A percentile compares a stretch with the other conserved stretches of the same genome.
These are phyloP conservation scores for Talaromyces sp. DNA, from an alignment of 2,329 filamentous ascomycete genomes.

Conservation along the genomic window DNA sequence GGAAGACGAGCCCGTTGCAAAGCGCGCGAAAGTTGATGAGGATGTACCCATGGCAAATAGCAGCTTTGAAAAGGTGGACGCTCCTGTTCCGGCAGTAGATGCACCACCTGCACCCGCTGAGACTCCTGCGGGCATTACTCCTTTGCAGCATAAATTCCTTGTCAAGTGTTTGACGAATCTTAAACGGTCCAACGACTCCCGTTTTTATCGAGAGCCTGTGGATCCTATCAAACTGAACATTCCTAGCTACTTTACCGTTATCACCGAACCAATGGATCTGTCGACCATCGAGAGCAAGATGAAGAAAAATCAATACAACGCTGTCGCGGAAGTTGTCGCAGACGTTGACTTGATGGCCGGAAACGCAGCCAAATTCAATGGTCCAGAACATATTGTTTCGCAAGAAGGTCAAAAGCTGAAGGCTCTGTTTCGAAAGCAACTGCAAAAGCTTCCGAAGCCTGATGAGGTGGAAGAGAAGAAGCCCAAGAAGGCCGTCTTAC, in stretches of 20 bases:
- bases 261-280: slow-evolving; percentile 80
- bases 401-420: slow-evolving; percentile 59
- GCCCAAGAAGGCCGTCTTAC: slow-evolving; percentile 36
- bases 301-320: slow-evolving; percentile 63
- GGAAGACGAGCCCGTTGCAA: slow-evolving; percentile 61
- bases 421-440: slow-evolving; percentile 55
- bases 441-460: slow-evolving; percentile 55
- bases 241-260: slow-evolving; percentile 65
- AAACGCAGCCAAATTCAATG: slow-evolving; percentile 81
- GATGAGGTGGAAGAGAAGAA: slow-evolving; percentile 60
- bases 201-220: slow-evolving; percentile 72
- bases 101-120: slow-evolving; percentile 11
- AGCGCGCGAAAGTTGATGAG: slow-evolving; percentile 70
- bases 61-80: slow-evolving; percentile 43
- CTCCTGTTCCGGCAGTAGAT: slow-evolving; percentile 35
- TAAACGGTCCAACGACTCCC: slow-evolving; percentile 80
- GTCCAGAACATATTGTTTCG: slow-evolving; percentile 67
- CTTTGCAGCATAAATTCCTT: slow-evolving; percentile 41
- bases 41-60: slow-evolving; percentile 37
- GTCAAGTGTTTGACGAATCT: slow-evolving; percentile 43
- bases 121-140: slow-evolving; percentile 29
- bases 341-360: slow-evolving; percentile 73
- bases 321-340: slow-evolving; percentile 65
- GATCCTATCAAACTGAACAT: slow-evolving; percentile 68
- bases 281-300: slow-evolving; percentile 74